phyloP scores from a whole-genome alignment of 306 rosid species.

The Benincasa hispida region DNA sequence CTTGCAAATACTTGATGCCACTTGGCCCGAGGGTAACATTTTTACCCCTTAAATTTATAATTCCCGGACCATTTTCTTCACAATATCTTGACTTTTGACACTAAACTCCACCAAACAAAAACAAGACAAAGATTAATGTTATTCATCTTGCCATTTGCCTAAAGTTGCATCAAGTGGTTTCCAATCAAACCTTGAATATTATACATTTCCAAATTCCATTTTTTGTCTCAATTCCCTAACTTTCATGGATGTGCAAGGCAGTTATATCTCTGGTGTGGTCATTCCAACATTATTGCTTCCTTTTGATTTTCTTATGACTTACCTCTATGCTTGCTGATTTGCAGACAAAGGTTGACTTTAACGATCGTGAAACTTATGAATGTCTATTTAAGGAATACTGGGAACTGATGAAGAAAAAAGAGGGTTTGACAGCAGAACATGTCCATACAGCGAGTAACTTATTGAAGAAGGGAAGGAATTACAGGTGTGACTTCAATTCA shows the following conservation, averaged over 20 bases:
- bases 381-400: slow-evolving; percentile 42
- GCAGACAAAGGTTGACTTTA: slow-evolving; percentile 46
- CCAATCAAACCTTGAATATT: not conserved
- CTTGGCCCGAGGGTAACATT: not conserved
- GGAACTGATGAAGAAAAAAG: slow-evolving; percentile 32
- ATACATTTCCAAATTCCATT: not conserved
- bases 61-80: not conserved
- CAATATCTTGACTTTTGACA: not conserved
- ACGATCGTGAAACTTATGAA: slow-evolving; percentile 38
- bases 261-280: not conserved
- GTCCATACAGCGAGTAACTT: slow-evolving; percentile 19
- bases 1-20: not conserved
- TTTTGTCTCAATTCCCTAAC: not conserved
- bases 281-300: not conserved
- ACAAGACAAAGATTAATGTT: not conserved
- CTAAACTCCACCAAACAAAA: not conserved
- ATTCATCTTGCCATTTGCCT: not conserved
- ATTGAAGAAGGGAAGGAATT: slow-evolving; percentile 26
- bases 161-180: not conserved
- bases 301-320: not conserved
- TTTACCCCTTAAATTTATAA: not conserved
- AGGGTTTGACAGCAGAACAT: slow-evolving; percentile 30
- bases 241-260: not conserved
- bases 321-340: not conserved
- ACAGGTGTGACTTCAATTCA: slow-evolving; percentile 15